Base-by-base conservation (phyloP, 1,139 yeast genomes). In the Yamadazyma epiphylla region DNA sequence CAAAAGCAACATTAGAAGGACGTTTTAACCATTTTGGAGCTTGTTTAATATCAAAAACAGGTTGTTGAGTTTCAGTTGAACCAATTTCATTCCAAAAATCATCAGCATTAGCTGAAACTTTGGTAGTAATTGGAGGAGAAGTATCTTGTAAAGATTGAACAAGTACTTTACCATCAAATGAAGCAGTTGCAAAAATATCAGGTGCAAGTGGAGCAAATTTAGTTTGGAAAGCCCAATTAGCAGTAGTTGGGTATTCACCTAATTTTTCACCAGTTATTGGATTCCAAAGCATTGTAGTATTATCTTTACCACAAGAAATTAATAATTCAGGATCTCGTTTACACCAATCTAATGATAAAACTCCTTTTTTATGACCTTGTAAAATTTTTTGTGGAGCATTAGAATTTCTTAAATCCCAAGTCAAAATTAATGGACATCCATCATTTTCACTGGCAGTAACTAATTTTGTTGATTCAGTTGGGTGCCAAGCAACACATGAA, bases 351-450 rank as follows among this genome's bases (percentile, higher is more conserved):
- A 91, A 61, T 3, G 95, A 85, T 35, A 91, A 60, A 11, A 91
- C 81, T 20, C 98, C 98, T 58, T 84, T 83, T 31, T 78, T 74
- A 55, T 91, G 97, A 32, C 96, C 96, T 30, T 65, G 61, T 49
- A 91, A 60, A 17, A 84, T 66, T 39, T 64, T 63, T 52, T 86
- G 89, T 5, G 99, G 98, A 14, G 85, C 89, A 51, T 84, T 83
- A 15, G 96, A 77, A 55, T 91, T 91, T 58, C 96, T 77, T 51
- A 94, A 72, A 63, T 91, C 97, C 98, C 98, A 94, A 11, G 91
- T 70, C 43, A 87, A 63, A 33, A 94, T 80, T 23, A 85, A 72
- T 8, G 98, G 95, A 39, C 80, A 79, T 12, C 72, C 64, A 55
- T 89, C 97, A 38, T 77, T 77, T 35, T 82, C 88, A 26, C 94